A percentile compares a stretch with the other conserved stretches of the same genome.
These are phyloP conservation scores for Populus nigra DNA, from an alignment of 345 rosid genomes.

Conservation along the genomic window DNA sequence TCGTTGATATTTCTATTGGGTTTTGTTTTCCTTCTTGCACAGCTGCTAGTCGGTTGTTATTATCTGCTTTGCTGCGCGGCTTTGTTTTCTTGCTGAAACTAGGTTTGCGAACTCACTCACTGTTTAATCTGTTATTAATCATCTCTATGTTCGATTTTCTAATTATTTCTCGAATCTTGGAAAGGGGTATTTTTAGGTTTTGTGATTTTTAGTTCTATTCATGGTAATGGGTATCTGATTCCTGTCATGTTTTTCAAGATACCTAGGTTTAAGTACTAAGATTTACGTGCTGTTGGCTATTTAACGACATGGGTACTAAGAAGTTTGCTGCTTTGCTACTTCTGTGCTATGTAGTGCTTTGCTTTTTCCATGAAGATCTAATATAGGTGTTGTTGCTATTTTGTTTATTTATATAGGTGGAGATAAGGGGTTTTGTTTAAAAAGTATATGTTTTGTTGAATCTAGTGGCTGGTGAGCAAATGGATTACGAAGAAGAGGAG, in stretches of 20 bases:
- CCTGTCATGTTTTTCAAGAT: neutral
- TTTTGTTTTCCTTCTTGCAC: neutral
- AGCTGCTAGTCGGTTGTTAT: neutral
- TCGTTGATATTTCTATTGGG: neutral
- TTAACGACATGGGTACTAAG: neutral
- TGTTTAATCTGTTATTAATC: neutral
- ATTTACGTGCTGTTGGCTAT: neutral
- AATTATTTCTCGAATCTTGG: neutral
- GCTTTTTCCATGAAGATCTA: neutral
- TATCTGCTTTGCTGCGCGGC: neutral
- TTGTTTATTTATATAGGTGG: neutral
- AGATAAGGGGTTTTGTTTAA: neutral
- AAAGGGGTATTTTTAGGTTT: conserved; percentile 9
- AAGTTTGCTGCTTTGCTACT: neutral
- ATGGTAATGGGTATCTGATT: neutral
- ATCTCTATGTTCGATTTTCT: neutral
- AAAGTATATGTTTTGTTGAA: neutral
- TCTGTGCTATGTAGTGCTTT: neutral
- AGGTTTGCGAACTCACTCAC: neutral
- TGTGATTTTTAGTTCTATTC: conserved; percentile 3
- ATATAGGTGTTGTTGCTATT: neutral
- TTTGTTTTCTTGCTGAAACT: neutral
- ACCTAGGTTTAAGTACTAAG: neutral
- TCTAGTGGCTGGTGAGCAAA: conserved; percentile 57
- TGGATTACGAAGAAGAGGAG: conserved; percentile 47